Percentiles rank a stretch among this genome's conserved stretches.
phyloP scores from a whole-genome alignment of 108 stramenopile species.

The Fragilariopsis cylindrus region DNA sequence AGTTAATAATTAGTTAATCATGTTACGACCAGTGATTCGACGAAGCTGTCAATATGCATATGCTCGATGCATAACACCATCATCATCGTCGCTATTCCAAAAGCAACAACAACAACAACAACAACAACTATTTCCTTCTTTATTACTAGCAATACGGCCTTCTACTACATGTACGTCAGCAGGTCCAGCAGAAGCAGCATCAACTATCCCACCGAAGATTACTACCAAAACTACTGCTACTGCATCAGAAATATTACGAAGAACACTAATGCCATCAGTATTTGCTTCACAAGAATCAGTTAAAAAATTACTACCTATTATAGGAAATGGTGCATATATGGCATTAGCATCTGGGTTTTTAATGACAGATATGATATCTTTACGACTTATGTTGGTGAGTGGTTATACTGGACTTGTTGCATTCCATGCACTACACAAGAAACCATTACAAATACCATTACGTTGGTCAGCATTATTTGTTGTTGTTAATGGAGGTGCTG shows the following conservation, averaged over 20 bases:
- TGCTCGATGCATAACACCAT: too few relatives aligned
- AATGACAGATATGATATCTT: conserved; percentile 36
- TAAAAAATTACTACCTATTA: neutral
- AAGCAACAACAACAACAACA: too few relatives aligned
- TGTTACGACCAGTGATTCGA: too few relatives aligned
- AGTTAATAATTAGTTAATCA: too few relatives aligned
- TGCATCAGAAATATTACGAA: neutral
- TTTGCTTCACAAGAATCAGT: neutral
- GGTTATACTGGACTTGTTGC: conserved; percentile 31
- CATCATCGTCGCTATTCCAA: neutral
- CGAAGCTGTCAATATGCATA: too few relatives aligned
- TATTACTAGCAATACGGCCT: too few relatives aligned
- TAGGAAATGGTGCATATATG: conserved; percentile 26
- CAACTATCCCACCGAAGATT: neutral
- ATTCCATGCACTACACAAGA: conserved; percentile 27
- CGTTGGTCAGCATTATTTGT: conserved; percentile 38
- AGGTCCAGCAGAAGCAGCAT: neutral
- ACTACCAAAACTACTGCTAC: conserved; percentile 1
- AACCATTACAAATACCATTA: conserved; percentile 27
- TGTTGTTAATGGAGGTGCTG: conserved; percentile 31
- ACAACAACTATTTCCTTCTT: too few relatives aligned
- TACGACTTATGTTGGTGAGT: conserved; percentile 28
- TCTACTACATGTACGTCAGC: neutral
- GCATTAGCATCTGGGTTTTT: conserved; percentile 29
- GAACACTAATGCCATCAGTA: neutral